Base-by-base conservation (phyloP, 441 rosid genomes). In the Breynia disticha region DNA sequence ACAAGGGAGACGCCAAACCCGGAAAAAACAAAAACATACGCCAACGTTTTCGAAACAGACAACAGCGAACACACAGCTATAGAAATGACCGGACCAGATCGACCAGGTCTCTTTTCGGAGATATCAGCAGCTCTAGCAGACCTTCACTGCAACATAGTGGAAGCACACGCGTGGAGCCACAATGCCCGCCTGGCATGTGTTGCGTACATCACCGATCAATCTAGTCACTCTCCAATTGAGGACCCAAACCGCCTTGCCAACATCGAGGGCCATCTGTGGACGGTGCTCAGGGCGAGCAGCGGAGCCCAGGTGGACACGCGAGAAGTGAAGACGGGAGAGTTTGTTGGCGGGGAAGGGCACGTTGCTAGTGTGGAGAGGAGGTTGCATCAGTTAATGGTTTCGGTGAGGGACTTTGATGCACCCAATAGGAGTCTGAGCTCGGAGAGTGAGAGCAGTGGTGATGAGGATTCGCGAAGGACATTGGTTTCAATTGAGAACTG, bases 121-220 rank as follows among this genome's bases (percentile, higher is more conserved):
- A 81, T 87, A 48, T 84, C 80, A 0, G 91, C 95, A 0, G 81
- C 80, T 14, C 63, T 87, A 2, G 79, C 79, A 0, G 81, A 84
- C 48, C 79, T 87, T 5, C 75, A 67, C 2, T 87, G 95, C 70
- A 80, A 79, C 55, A 69, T 87, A 1, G 64, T 87, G 0, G 82
- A 84, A 63, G 93, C 87, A 21, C 87, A 84, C 10, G 84, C 87
- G 2, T 87, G 95, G 95, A 87, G 82, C 66, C 93, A 87, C 71
- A 84, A 87, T 6, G 74, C 75, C n/a, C 76, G 81, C 11, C 51
- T 79, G 3, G 95, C 95, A 3, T 84, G 87, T 46, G 79, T 87
- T 1, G 85, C 79, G 21, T 80, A 77, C 50, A 71, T 87, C 28
- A 72, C 78, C 4, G 82, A 81, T 49, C 80, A 73, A 46, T 60